A percentile compares a stretch with the other conserved stretches of the same genome.
Conservation (phyloP, 2,329 filamentous ascomycete species). For the Orbilia quercus region DNA sequence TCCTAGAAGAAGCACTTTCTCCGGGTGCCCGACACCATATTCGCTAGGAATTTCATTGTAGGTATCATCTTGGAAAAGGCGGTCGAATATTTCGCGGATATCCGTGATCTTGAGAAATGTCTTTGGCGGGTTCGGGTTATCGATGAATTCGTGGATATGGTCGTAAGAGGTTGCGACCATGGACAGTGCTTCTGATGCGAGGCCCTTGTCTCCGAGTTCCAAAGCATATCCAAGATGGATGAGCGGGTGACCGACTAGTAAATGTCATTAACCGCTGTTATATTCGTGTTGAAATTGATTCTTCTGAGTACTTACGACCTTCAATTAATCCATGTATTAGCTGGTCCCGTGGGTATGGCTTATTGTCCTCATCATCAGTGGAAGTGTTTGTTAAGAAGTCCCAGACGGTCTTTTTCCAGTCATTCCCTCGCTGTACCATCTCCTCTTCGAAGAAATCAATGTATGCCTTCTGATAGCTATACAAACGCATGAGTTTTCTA, state of each 20-base stretch:
- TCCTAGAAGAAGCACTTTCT: conserved; percentile 75
- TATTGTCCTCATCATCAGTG: conserved; percentile 71
- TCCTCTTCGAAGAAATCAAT: conserved; percentile 97
- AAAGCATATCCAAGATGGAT: conserved; percentile 73
- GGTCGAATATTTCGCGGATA: conserved; percentile 76
- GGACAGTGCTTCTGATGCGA: conserved; percentile 87
- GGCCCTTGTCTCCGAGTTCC: conserved; percentile 83
- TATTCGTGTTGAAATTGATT: not conserved
- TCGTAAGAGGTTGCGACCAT: conserved; percentile 72
- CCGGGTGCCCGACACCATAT: conserved; percentile 73
- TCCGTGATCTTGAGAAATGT: conserved; percentile 62
- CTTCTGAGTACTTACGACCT: conserved; percentile 71
- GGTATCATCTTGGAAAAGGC: conserved; percentile 74
- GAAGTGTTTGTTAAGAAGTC: conserved; percentile 80
- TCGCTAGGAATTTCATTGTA: conserved; percentile 75
- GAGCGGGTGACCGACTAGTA: conserved; percentile 30
- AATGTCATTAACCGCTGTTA: conserved; percentile 12
- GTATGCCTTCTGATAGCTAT: conserved; percentile 82
- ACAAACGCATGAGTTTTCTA: not conserved
- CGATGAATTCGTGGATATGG: conserved; percentile 74
- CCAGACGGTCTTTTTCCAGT: conserved; percentile 82
- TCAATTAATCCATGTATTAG: conserved; percentile 82
- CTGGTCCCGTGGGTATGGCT: conserved; percentile 20
- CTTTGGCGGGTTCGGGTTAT: conserved; percentile 66
- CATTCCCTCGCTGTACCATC: conserved; percentile 78